phyloP scores from a whole-genome alignment of 2,329 filamentous ascomycete genomes.

The Fusarium sp. region DNA sequence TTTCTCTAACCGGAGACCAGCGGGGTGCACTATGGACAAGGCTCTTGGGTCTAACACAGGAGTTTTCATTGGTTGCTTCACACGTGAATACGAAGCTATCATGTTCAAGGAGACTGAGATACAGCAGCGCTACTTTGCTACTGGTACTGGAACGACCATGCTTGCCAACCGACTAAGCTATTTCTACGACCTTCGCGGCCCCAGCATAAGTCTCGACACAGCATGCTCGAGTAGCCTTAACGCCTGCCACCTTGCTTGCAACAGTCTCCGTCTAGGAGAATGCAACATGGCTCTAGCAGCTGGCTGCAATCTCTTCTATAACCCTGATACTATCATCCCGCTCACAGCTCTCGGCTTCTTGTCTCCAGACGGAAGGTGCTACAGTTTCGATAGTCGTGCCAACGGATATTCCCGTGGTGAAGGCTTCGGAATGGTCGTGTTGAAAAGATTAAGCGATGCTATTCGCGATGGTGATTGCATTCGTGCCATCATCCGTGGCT shows the following conservation, averaged over 20 bases:
- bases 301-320: constrained; percentile 15
- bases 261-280: constrained; percentile 6
- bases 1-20: neutral
- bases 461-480: constrained; percentile 10
- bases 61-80: constrained; percentile 21
- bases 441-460: constrained; percentile 13
- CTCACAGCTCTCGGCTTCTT: constrained; percentile 9
- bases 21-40: constrained; percentile 9
- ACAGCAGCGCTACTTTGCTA: constrained; percentile 12
- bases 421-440: constrained; percentile 1
- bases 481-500: constrained; percentile 12
- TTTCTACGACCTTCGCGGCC: constrained; percentile 12
- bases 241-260: constrained; percentile 9
- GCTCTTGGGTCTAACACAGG: constrained; percentile 8
- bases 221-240: constrained; percentile 15
- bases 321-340: constrained; percentile 14
- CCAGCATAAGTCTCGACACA: constrained; percentile 16
- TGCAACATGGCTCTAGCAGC: constrained; percentile 14
- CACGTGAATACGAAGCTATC: constrained; percentile 17
- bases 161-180: constrained; percentile 19
- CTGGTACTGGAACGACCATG: constrained; percentile 15
- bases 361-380: constrained; percentile 13
- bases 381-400: constrained; percentile 5
- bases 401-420: constrained; percentile 11
- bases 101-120: constrained; percentile 18